Base-by-base conservation (phyloP, 768 basidiomycete species). In the Termitomyces sp. region DNA sequence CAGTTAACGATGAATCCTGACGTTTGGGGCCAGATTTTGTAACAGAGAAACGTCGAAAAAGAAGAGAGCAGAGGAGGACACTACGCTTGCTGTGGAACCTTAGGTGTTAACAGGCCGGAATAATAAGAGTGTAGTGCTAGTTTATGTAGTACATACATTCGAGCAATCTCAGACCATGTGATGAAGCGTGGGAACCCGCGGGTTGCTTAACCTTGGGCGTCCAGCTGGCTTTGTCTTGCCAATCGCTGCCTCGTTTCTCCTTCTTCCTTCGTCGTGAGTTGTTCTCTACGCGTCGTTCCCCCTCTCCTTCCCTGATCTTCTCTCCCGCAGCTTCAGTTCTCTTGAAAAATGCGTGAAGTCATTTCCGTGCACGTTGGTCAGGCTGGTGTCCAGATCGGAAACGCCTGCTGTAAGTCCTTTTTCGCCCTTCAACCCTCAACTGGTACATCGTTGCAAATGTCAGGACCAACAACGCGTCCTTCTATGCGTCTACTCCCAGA, bases 311-410 rank as follows among this genome's bases (percentile, higher is more conserved):
- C 20, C 63, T 71, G 63, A 70, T 65, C 40, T 58, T 38, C 22
- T n/a, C 47, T 38, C 29, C 35, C 23, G 27, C 48, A 73, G 69
- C 56, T 43, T 56, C 57, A 51, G 40, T 65, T 56, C 35, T 69
- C 57, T 60, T 63, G 15, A 50, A 67, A 59, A 70, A 91, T 91
- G 89, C 87, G 89, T 74, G 89, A 91, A 86, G 93, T 97, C 68
- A 95, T 97, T 75, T 95, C 92, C 69, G 76, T 97, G 62, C 93
- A 97, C 68, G 92, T 97, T 66, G 95, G 95, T 61, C 96, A 99
- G 79, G 96, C 96, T 70, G 94, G 94, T 79, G 86, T 92, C 56
- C 89, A 92, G 72, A 91, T 91, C 60, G 89, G 89, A 64, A 98
- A 97, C 74, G 94, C 96, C 62, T 98, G 94, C 79, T 96, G 95